Percentiles rank a stretch among this genome's conserved stretches.
Conservation (phyloP, 257 asterid species). For the Solanum medicagineum region DNA sequence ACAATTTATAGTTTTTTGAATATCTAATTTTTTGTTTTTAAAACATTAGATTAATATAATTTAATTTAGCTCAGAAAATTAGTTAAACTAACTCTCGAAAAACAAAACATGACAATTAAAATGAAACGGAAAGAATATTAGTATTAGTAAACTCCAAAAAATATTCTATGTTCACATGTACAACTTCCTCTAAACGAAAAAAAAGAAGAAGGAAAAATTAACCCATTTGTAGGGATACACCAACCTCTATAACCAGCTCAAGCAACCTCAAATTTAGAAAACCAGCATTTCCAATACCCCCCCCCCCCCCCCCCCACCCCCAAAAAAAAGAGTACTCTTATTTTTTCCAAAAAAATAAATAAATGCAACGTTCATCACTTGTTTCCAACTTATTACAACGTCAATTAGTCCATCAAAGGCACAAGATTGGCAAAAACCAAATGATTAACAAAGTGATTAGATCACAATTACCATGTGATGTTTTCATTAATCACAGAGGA, state of each 20-base stretch:
- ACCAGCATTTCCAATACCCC: background rate
- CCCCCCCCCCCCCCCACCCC: too few species aligned
- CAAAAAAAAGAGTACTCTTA: too few species aligned
- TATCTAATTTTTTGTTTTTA: too few species aligned
- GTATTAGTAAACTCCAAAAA: background rate
- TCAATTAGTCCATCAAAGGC: background rate
- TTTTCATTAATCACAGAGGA: constrained; percentile 48
- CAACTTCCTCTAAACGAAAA: background rate
- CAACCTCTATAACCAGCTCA: background rate
- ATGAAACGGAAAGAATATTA: too few species aligned
- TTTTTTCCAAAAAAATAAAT: background rate
- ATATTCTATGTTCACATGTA: background rate
- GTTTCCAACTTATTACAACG: constrained; percentile 16
- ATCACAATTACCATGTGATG: constrained; percentile 21
- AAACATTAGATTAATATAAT: too few species aligned
- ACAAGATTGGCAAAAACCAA: background rate
- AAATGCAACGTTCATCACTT: constrained; percentile 29
- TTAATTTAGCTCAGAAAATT: too few species aligned
- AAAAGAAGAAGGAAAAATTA: background rate
- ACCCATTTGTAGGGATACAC: background rate
- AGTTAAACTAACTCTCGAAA: too few species aligned
- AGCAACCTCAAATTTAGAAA: background rate
- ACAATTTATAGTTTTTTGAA: too few species aligned
- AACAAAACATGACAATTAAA: too few species aligned
- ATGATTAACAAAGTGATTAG: background rate